phyloP scores from a whole-genome alignment of 1,139 yeast genomes.

The Kodamaea fungicola region DNA sequence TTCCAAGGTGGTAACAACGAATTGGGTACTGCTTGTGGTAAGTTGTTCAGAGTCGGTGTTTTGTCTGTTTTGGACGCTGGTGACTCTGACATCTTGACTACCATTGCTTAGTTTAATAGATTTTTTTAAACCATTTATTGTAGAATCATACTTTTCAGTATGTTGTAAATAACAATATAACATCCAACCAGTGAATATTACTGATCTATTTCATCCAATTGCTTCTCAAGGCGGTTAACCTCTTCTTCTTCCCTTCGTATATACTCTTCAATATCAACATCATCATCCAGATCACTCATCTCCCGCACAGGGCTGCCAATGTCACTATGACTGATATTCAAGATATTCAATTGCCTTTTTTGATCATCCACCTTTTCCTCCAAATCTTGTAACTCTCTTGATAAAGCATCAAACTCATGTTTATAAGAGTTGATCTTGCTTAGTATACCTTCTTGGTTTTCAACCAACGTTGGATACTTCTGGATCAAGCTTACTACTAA shows the following conservation, averaged over 20 bases:
- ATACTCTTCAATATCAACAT: conserved; percentile 30
- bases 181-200: background rate
- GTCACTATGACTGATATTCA: conserved; percentile 25
- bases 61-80: conserved; percentile 96
- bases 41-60: conserved; percentile 99
- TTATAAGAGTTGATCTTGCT: conserved; percentile 19
- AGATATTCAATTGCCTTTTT: conserved; percentile 22
- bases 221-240: conserved; percentile 28
- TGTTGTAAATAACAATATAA: conserved; percentile 4
- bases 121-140: background rate
- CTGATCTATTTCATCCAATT: conserved; percentile 15
- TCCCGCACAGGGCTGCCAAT: conserved; percentile 18
- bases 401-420: conserved; percentile 19
- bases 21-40: conserved; percentile 99
- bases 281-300: conserved; percentile 17
- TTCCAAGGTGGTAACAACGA: conserved; percentile 99
- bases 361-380: conserved; percentile 29
- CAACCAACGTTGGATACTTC: conserved; percentile 29
- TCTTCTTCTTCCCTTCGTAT: conserved; percentile 34
- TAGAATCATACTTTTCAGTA: conserved; percentile 10
- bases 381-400: conserved; percentile 25
- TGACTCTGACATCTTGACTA: conserved; percentile 95
- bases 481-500: conserved; percentile 19
- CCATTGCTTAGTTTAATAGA: conserved; percentile 3
- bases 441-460: conserved; percentile 20